A percentile compares a stretch with the other conserved stretches of the same genome.
phyloP scores from a whole-genome alignment of 257 asterid species.

The Prunella vulgaris region DNA sequence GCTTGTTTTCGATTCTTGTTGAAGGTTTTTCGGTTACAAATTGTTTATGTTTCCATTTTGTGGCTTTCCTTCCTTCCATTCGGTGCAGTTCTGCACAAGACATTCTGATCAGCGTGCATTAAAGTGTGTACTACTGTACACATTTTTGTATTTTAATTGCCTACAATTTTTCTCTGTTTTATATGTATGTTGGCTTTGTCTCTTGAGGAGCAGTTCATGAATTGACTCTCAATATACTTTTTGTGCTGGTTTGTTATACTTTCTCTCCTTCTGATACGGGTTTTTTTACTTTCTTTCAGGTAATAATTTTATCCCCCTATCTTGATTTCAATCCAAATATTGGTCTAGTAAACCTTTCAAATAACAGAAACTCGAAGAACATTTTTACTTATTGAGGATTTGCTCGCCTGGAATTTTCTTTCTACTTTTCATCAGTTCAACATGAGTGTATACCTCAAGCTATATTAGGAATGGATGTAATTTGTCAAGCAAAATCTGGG shows the following conservation, averaged over 20 bases:
- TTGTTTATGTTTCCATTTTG: neutral
- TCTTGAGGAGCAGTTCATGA: neutral
- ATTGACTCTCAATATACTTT: neutral
- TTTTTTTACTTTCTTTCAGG: constrained; percentile 23
- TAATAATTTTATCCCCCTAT: constrained; percentile 19
- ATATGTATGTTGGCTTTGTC: neutral
- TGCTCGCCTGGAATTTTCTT: constrained; percentile 44
- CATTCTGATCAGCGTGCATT: neutral
- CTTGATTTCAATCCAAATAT: constrained; percentile 33
- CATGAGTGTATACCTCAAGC: constrained; percentile 92
- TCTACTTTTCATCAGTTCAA: constrained; percentile 72
- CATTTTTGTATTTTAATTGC: neutral
- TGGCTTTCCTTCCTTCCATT: neutral
- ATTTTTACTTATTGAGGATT: constrained; percentile 42
- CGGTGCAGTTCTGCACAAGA: neutral
- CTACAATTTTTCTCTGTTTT: neutral
- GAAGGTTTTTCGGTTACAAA: neutral
- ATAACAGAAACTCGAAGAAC: constrained; percentile 23
- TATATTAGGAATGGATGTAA: constrained; percentile 79
- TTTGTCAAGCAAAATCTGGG: constrained; percentile 91
- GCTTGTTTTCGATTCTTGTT: neutral
- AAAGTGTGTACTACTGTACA: neutral
- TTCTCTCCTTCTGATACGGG: neutral
- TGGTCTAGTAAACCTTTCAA: constrained; percentile 43
- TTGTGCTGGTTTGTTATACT: neutral